These are phyloP conservation scores for Aspergillus oerlinghausenensis DNA, from an alignment of 2,329 filamentous ascomycete species.

Conservation along the genomic window DNA sequence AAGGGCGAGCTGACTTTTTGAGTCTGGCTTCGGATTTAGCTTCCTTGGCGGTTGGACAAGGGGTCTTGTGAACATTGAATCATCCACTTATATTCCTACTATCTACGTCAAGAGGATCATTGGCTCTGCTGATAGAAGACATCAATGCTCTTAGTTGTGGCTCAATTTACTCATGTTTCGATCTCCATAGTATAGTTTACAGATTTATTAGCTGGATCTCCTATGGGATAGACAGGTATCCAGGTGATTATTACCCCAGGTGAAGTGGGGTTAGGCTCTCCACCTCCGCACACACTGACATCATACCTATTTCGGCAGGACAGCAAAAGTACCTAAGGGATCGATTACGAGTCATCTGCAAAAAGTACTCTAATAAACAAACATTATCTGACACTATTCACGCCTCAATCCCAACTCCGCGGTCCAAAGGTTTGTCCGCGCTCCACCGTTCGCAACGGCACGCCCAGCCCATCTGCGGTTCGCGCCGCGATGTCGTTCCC, in stretches of 20 bases:
- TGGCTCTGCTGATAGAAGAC: too few species aligned
- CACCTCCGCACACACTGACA: background rate
- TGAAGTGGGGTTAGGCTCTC: background rate
- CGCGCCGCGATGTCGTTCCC: background rate
- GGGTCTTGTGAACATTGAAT: background rate
- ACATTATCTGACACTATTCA: background rate
- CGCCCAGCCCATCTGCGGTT: slow-evolving; percentile 1
- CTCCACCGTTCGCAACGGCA: background rate
- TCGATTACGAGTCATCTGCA: background rate
- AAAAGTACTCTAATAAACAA: background rate
- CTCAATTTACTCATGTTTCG: too few species aligned
- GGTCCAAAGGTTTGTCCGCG: background rate
- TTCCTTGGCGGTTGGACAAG: background rate
- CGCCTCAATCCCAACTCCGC: background rate
- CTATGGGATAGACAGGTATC: background rate
- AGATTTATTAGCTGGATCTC: too few species aligned
- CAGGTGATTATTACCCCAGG: background rate
- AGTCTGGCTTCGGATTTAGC: background rate
- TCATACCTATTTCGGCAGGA: background rate
- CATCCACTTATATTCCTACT: too few species aligned
- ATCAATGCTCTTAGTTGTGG: too few species aligned
- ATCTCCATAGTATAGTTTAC: too few species aligned
- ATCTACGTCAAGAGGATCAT: too few species aligned
- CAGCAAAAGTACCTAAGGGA: background rate
- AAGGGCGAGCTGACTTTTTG: background rate